phyloP scores from a whole-genome alignment of 2,329 filamentous ascomycete species.

The Bisporella sp. region DNA sequence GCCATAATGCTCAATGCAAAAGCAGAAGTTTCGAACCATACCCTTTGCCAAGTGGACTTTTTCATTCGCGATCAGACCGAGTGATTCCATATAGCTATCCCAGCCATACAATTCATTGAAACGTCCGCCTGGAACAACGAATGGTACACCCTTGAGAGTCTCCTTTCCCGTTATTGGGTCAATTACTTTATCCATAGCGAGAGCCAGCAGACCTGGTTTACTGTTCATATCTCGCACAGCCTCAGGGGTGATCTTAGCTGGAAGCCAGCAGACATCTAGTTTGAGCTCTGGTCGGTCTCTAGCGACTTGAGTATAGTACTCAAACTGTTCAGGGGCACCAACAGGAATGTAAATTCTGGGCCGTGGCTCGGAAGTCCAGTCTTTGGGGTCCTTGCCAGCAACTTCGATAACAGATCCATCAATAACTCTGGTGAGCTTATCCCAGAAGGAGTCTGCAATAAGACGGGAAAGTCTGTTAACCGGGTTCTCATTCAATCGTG shows the following conservation, averaged over 20 bases:
- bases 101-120: constrained; percentile 99
- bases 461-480: constrained; percentile 80
- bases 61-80: constrained; percentile 81
- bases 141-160: constrained; percentile 74
- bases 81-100: constrained; percentile 98
- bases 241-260: constrained; percentile 70
- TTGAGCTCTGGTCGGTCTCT: constrained; percentile 73
- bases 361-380: constrained; percentile 85
- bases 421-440: constrained; percentile 79
- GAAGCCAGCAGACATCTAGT: constrained; percentile 77
- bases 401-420: constrained; percentile 82
- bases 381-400: constrained; percentile 85
- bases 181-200: constrained; percentile 74
- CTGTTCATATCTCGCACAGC: constrained; percentile 77
- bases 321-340: constrained; percentile 78
- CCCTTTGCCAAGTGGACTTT: constrained; percentile 81
- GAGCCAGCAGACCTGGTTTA: constrained; percentile 81
- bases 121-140: constrained; percentile 92
- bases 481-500: constrained; percentile 88
- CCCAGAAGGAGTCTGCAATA: constrained; percentile 89
- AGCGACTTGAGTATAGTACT: constrained; percentile 81
- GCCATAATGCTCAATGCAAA: constrained; percentile 96
- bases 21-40: constrained; percentile 96
- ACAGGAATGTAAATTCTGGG: constrained; percentile 87
- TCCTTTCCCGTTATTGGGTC: constrained; percentile 63